phyloP scores from a whole-genome alignment of 1,139 yeast genomes.

The Magnusiomyces suaveolens region DNA sequence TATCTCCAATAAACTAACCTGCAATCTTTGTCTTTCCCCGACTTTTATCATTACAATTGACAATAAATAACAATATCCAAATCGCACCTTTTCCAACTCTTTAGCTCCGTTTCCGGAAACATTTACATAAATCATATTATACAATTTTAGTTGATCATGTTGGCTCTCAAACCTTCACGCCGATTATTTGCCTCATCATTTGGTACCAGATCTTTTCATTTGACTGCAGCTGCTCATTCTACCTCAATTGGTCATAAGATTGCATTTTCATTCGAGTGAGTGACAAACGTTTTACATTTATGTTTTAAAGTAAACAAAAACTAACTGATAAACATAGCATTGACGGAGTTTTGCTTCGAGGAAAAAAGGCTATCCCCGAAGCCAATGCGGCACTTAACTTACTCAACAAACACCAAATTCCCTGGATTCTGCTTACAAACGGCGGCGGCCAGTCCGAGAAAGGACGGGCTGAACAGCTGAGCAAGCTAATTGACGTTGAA shows the following conservation, averaged over 20 bases:
- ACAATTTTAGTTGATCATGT: background rate
- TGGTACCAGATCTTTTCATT: background rate
- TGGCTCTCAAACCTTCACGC: background rate
- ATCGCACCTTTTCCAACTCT: background rate
- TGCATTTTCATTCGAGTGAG: slow-evolving; percentile 33
- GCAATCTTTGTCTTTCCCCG: too few species aligned
- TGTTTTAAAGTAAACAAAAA: too few species aligned
- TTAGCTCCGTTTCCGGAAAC: background rate
- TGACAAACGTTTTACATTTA: background rate
- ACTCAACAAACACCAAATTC: slow-evolving; percentile 50
- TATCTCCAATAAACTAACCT: too few species aligned
- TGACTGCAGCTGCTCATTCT: background rate
- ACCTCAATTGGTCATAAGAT: slow-evolving; percentile 6
- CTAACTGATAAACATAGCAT: slow-evolving; percentile 41
- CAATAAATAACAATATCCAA: too few species aligned
- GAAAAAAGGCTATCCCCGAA: slow-evolving; percentile 55
- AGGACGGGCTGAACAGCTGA: slow-evolving; percentile 49
- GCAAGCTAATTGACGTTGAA: slow-evolving; percentile 41
- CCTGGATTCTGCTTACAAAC: slow-evolving; percentile 78
- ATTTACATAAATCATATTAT: too few species aligned
- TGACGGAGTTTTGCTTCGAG: slow-evolving; percentile 88
- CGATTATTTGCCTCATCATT: background rate
- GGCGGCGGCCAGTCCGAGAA: slow-evolving; percentile 83
- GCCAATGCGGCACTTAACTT: slow-evolving; percentile 58
- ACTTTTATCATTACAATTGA: too few species aligned